phyloP scores from a whole-genome alignment of 208 protist species.

The Strigomonas culicis region DNA sequence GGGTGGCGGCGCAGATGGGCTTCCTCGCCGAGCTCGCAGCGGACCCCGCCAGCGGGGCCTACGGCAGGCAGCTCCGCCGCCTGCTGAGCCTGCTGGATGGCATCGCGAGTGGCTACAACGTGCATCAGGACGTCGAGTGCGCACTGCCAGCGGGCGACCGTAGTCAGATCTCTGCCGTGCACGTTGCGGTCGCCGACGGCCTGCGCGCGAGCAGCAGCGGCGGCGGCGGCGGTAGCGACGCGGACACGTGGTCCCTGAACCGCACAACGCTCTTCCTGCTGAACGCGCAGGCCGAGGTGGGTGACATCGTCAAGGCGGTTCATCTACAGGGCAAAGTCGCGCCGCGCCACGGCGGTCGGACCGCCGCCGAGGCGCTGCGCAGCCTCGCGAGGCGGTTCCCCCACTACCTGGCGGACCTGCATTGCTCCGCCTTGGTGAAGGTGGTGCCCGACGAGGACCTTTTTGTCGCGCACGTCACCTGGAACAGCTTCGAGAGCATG shows the following conservation, averaged over 20 bases:
- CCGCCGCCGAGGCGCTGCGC: neutral
- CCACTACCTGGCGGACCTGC: constrained; percentile 19
- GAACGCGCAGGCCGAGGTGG: constrained; percentile 32
- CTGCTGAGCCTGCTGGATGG: constrained; percentile 23
- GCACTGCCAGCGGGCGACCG: no score
- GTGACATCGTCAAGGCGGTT: constrained; percentile 32
- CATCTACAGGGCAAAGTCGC: no score
- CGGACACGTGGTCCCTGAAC: constrained; percentile 2
- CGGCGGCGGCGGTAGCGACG: neutral
- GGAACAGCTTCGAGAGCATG: constrained; percentile 46
- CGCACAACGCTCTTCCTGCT: constrained; percentile 23
- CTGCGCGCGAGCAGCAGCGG: neutral
- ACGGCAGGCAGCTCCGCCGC: constrained; percentile 17
- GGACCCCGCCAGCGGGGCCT: constrained; percentile 1
- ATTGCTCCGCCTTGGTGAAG: constrained; percentile 68
- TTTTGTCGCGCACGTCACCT: constrained; percentile 50
- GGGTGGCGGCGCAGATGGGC: neutral
- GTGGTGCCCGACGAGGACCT: constrained; percentile 37
- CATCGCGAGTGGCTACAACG: constrained; percentile 34
- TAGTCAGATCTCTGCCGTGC: no score
- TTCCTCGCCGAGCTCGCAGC: neutral
- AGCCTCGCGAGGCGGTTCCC: constrained; percentile 19
- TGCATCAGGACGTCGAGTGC: no score
- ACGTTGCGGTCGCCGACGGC: no score
- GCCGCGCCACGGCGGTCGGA: neutral